These are phyloP conservation scores for Globisporangium nodosum DNA, from an alignment of 352 stramenopile genomes.

Conservation along the genomic window DNA sequence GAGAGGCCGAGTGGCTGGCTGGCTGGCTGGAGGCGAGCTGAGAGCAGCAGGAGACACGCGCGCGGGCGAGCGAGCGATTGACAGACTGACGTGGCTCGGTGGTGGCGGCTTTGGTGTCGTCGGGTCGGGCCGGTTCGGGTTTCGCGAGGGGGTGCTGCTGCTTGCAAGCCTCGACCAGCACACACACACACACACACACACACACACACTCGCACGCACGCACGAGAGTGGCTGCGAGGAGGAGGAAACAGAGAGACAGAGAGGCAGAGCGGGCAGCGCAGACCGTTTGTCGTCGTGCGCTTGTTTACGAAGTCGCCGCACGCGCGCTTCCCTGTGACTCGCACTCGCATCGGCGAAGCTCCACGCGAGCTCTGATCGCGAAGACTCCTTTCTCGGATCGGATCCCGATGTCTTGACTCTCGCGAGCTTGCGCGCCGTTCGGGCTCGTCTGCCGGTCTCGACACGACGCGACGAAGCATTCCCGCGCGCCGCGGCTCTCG, in stretches of 20 bases:
- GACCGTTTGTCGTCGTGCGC: not conserved
- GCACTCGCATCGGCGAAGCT: not conserved
- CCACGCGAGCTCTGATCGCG: too few species aligned
- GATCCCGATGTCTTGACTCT: not conserved
- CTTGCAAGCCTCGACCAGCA: not conserved
- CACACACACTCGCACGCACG: too few species aligned
- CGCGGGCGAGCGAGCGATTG: not conserved
- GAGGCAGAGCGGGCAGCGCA: not conserved
- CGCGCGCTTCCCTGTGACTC: too few species aligned
- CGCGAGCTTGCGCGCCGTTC: not conserved
- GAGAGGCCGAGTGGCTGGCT: not conserved
- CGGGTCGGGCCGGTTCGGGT: too few species aligned
- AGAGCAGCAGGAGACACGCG: not conserved
- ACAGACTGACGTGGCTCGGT: constrained; percentile 3
- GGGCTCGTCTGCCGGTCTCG: not conserved
- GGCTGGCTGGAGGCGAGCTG: not conserved
- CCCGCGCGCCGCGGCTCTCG: not conserved
- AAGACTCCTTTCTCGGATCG: not conserved
- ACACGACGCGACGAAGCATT: not conserved
- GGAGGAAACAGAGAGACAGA: not conserved
- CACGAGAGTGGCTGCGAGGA: not conserved
- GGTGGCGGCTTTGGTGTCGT: not conserved
- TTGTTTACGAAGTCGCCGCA: not conserved
- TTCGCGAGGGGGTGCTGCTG: not conserved
- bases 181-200: too few species aligned